Base-by-base conservation (phyloP, 2,329 filamentous ascomycete species). In the Hirsutella thompsonii region DNA sequence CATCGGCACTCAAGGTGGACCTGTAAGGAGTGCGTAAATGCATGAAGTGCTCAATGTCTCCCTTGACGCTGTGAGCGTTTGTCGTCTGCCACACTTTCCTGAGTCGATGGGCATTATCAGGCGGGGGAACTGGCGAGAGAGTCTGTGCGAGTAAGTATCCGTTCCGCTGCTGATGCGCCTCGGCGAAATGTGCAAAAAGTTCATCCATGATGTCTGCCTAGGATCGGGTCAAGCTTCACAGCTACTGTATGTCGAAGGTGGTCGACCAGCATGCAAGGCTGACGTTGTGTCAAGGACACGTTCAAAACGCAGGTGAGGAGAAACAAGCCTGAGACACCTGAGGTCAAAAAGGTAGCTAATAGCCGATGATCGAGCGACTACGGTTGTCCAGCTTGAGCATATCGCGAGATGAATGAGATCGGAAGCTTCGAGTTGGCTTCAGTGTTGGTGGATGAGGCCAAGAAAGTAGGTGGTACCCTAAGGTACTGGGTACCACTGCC, bases 141-240 rank as follows among this genome's bases (percentile, higher is more conserved):
- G 83, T 83, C 44, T 76, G 72, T 18, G 88, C 82, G 30, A 96
- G 73, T 38, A 70, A 69, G 52, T 83, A 81, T 45, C 88, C 88
- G 56, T 84, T 76, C 42, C 72, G 69, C 23, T 65, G 60, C 37
- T 67, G 60, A 53, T 88, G 74, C 32, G 85, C 85, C 43, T 74
- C 64, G 42, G 74, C 76, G 58, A 94, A 94, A 44, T 84, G 77
- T 34, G 69, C 65, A 53, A 93, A 83, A 39, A 92, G 66, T 40
- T 70, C 64, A 55, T 89, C 79, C 87, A 94, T 89, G 41, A 48
- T 60, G 46, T 41, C 38, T 35, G 28, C 4, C 28, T 30, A n/a
- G 28, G 29, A n/a, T n/a, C 23, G 23, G 23, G 3, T 16, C 14
- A 34, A 18, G 32, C 3, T 16, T 34, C 32, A 34, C 29, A 16